A percentile compares a stretch with the other conserved stretches of the same genome.
Conservation (phyloP, 2,329 filamentous ascomycete species). For the Chrysoporthe puriensis region DNA sequence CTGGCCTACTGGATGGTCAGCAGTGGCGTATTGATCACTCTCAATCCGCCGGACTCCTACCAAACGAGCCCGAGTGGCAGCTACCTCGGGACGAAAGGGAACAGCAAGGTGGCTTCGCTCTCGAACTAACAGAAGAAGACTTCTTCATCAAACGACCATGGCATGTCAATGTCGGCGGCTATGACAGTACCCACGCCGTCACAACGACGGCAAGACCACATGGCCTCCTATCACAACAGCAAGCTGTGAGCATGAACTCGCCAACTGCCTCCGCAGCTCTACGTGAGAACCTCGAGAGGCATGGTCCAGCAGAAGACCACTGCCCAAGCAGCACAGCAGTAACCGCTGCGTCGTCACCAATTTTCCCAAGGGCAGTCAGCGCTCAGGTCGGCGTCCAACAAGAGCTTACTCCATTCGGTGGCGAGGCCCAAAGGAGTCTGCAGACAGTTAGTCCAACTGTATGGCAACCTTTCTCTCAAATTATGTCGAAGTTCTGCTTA, state of each 20-base stretch:
- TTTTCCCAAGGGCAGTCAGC: constrained; percentile 6
- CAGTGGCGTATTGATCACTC: constrained; percentile 19
- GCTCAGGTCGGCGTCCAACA: neutral
- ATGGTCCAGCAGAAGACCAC: too few species aligned
- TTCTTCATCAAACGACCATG: constrained; percentile 12
- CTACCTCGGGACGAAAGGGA: constrained; percentile 1
- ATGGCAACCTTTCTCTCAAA: neutral
- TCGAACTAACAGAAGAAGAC: constrained; percentile 1
- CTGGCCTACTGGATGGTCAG: constrained; percentile 11
- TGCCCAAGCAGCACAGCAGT: constrained; percentile 5
- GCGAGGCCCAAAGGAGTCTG: constrained; percentile 9
- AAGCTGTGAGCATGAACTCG: neutral
- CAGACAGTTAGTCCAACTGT: constrained; percentile 23
- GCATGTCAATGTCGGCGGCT: constrained; percentile 21
- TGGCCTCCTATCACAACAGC: constrained; percentile 1
- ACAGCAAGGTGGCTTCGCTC: neutral
- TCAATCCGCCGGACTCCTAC: neutral
- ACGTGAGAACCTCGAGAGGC: neutral
- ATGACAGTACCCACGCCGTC: constrained; percentile 2
- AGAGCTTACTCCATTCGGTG: neutral
- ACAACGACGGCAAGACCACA: neutral
- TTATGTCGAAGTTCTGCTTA: constrained; percentile 6
- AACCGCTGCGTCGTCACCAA: constrained; percentile 5
- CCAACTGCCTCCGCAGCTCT: neutral
- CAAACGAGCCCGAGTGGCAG: constrained; percentile 3